Conservation (phyloP, 2,329 filamentous ascomycete genomes). For the Magnaporthiopsis poae region DNA sequence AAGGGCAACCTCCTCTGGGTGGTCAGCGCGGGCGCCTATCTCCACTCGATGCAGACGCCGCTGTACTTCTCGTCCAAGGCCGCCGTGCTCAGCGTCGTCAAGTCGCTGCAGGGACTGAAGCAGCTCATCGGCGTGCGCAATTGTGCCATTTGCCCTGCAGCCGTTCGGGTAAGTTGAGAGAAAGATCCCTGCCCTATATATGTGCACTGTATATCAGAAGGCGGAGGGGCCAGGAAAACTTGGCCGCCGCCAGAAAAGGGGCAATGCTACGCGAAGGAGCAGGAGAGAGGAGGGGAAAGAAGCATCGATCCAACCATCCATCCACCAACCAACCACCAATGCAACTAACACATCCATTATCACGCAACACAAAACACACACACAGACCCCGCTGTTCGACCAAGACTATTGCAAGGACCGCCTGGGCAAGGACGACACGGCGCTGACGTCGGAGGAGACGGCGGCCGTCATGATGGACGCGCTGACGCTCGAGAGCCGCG, state of each 20-base stretch:
- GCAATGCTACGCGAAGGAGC: too few species aligned
- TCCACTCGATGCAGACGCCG: slow-evolving; percentile 20
- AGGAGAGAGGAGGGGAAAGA: too few species aligned
- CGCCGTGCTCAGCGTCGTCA: slow-evolving; percentile 16
- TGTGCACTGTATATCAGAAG: too few species aligned
- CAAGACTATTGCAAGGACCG: slow-evolving; percentile 11
- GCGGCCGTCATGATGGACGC: slow-evolving; percentile 12
- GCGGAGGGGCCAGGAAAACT: too few species aligned
- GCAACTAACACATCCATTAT: too few species aligned
- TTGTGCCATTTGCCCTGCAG: slow-evolving; percentile 13
- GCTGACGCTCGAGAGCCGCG: slow-evolving; percentile 10
- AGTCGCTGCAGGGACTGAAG: slow-evolving; percentile 12
- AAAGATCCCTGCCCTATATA: too few species aligned
- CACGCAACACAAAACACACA: too few species aligned
- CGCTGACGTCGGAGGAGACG: slow-evolving; percentile 7
- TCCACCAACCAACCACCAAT: too few species aligned
- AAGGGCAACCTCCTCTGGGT: slow-evolving; percentile 20
- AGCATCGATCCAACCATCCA: too few species aligned
- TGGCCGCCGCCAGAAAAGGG: too few species aligned
- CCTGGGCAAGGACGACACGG: slow-evolving; percentile 9
- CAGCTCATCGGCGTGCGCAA: slow-evolving; percentile 12
- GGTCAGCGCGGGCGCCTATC: slow-evolving; percentile 20
- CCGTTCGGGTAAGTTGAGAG: too few species aligned
- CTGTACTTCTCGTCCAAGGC: slow-evolving; percentile 23
- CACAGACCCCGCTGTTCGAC: slow-evolving; percentile 5